Percentiles rank a stretch among this genome's conserved stretches.
These are phyloP conservation scores for Aspergillus latus DNA, from an alignment of 2,329 filamentous ascomycete genomes.

Conservation along the genomic window DNA sequence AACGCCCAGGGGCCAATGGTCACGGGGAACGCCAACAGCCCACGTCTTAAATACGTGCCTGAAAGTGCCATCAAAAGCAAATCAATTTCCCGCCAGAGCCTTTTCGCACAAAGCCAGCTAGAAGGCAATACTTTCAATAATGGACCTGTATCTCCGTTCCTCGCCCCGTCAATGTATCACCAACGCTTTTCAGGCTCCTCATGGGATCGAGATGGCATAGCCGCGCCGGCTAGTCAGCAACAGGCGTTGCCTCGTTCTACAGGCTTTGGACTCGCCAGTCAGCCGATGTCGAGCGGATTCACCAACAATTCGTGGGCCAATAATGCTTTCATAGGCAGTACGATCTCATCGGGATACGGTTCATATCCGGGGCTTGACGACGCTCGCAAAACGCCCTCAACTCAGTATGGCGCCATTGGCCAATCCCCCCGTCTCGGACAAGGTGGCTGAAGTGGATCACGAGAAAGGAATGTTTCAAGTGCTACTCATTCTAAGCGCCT, in stretches of 20 bases:
- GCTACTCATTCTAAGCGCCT: neutral
- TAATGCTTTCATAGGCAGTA: constrained; percentile 38
- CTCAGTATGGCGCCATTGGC: constrained; percentile 43
- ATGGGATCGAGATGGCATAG: constrained; percentile 28
- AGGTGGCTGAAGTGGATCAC: constrained; percentile 39
- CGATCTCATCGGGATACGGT: constrained; percentile 27
- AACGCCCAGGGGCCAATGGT: constrained; percentile 20
- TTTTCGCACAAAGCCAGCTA: constrained; percentile 28
- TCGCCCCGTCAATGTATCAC: constrained; percentile 18
- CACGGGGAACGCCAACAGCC: constrained; percentile 16
- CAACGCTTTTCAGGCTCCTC: constrained; percentile 20
- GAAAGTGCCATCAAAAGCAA: constrained; percentile 31
- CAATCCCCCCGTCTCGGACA: constrained; percentile 52
- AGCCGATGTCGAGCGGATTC: constrained; percentile 29
- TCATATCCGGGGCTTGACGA: constrained; percentile 26
- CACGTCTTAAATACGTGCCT: constrained; percentile 23
- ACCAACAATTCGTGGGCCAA: constrained; percentile 36
- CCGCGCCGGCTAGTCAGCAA: constrained; percentile 10
- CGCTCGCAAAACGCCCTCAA: constrained; percentile 28
- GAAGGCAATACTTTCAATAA: constrained; percentile 23
- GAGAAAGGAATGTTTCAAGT: neutral
- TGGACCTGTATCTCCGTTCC: constrained; percentile 28
- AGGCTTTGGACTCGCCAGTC: constrained; percentile 27
- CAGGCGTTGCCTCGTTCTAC: constrained; percentile 13
- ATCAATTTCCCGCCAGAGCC: constrained; percentile 28